Conservation (phyloP, 768 basidiomycete genomes). For the Boletus tomentosulus region DNA sequence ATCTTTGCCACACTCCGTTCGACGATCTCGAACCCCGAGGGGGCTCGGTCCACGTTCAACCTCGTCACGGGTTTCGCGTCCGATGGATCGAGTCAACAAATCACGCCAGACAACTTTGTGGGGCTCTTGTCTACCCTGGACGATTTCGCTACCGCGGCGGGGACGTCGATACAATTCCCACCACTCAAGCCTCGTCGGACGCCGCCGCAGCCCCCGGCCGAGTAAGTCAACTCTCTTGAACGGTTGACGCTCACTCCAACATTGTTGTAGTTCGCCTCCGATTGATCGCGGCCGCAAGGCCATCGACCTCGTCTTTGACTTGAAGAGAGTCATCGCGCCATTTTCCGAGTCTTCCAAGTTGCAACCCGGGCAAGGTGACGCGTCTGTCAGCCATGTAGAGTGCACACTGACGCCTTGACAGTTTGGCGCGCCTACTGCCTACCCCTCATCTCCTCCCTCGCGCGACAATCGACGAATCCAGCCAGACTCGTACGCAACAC, state of each 20-base stretch:
- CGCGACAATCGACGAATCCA: slow-evolving; percentile 78
- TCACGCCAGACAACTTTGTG: slow-evolving; percentile 74
- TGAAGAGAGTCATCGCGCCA: slow-evolving; percentile 61
- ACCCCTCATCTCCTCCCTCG: slow-evolving; percentile 68
- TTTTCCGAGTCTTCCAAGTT: slow-evolving; percentile 51
- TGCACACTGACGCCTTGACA: slow-evolving; percentile 25
- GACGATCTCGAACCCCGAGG: slow-evolving; percentile 82
- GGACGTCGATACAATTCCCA: slow-evolving; percentile 55
- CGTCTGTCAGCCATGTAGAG: background rate
- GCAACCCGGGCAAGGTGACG: slow-evolving; percentile 30
- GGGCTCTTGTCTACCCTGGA: slow-evolving; percentile 80
- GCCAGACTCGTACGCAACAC: slow-evolving; percentile 80
- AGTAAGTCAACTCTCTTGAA: slow-evolving; percentile 36
- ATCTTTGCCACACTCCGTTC: slow-evolving; percentile 84
- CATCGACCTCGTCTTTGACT: slow-evolving; percentile 71
- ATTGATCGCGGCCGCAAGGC: slow-evolving; percentile 81
- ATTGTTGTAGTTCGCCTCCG: slow-evolving; percentile 54
- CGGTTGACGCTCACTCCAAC: background rate
- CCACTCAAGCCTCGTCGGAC: slow-evolving; percentile 49
- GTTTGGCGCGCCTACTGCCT: slow-evolving; percentile 79
- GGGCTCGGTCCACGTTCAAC: slow-evolving; percentile 79
- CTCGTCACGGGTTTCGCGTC: slow-evolving; percentile 64
- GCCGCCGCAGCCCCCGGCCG: slow-evolving; percentile 46
- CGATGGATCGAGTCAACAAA: slow-evolving; percentile 54
- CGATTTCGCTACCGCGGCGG: slow-evolving; percentile 80